These are phyloP conservation scores for Aspergillus aculeatinus DNA, from an alignment of 2,329 filamentous ascomycete genomes.

Conservation along the genomic window DNA sequence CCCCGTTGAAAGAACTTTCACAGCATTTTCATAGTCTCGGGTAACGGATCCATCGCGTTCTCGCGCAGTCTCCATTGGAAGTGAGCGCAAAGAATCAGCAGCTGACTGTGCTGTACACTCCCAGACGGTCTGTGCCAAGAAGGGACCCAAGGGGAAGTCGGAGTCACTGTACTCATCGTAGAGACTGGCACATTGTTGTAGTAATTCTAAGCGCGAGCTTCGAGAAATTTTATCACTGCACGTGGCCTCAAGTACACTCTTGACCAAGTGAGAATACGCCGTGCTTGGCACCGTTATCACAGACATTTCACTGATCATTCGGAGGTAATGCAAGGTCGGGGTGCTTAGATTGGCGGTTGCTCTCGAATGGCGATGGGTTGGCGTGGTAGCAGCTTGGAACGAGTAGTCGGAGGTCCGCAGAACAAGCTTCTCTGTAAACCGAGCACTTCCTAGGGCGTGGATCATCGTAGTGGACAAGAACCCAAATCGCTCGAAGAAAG, in stretches of 20 bases:
- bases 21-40: slow-evolving; percentile 68
- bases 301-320: slow-evolving; percentile 29
- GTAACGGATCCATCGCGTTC: slow-evolving; percentile 54
- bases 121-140: slow-evolving; percentile 34
- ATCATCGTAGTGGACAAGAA: slow-evolving; percentile 55
- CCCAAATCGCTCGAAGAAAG: slow-evolving; percentile 51
- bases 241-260: slow-evolving; percentile 33
- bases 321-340: slow-evolving; percentile 42
- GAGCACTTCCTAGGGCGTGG: slow-evolving; percentile 49
- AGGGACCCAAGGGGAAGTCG: background rate
- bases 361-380: slow-evolving; percentile 32
- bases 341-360: slow-evolving; percentile 32
- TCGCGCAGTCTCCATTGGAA: slow-evolving; percentile 40
- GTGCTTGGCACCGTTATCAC: slow-evolving; percentile 19
- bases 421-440: slow-evolving; percentile 52
- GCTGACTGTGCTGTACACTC: slow-evolving; percentile 34
- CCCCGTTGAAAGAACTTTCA: slow-evolving; percentile 66
- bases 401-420: slow-evolving; percentile 56
- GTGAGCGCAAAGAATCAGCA: slow-evolving; percentile 41
- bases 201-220: slow-evolving; percentile 38
- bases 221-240: slow-evolving; percentile 36
- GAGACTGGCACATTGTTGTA: slow-evolving; percentile 39
- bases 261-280: slow-evolving; percentile 31
- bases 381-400: slow-evolving; percentile 47
- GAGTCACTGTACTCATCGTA: slow-evolving; percentile 5